Conservation (phyloP, 169 alveolate genomes). For the Ophryocystis elektroscirrha region DNA sequence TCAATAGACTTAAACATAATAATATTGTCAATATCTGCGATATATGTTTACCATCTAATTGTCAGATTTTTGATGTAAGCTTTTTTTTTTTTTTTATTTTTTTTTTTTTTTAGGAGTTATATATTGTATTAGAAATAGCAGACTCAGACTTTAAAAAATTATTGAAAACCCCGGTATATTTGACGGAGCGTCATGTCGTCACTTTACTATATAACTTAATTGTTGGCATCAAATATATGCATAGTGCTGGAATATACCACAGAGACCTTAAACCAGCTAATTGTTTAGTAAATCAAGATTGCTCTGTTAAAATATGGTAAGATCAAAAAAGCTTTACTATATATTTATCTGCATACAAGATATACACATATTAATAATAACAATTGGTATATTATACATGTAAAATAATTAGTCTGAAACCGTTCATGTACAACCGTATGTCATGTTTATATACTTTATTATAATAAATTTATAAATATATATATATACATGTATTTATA, state of each 20-base stretch:
- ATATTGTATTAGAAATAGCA: conserved; percentile 69
- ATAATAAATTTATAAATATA: neutral
- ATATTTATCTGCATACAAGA: no score
- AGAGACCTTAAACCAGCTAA: conserved; percentile 93
- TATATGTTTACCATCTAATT: conserved; percentile 5
- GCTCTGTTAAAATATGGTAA: conserved; percentile 75
- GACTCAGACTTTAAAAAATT: conserved; percentile 67
- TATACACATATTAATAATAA: no score
- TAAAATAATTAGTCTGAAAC: neutral
- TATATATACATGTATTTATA: neutral
- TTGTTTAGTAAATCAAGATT: conserved; percentile 79
- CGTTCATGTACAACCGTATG: neutral
- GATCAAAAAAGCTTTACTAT: no score
- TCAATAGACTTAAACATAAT: conserved; percentile 61
- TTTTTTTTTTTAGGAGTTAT: conserved; percentile 14
- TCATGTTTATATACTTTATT: neutral
- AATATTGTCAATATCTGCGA: conserved; percentile 53
- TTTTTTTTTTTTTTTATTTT: neutral
- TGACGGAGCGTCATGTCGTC: conserved; percentile 58
- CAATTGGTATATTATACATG: neutral
- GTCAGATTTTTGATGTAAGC: no score
- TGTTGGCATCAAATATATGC: conserved; percentile 70
- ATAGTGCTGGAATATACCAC: conserved; percentile 75
- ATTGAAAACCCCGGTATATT: conserved; percentile 54
- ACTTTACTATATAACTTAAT: conserved; percentile 56